Conservation (phyloP, 169 alveolate species). For the Cryptosporidium baileyi region DNA sequence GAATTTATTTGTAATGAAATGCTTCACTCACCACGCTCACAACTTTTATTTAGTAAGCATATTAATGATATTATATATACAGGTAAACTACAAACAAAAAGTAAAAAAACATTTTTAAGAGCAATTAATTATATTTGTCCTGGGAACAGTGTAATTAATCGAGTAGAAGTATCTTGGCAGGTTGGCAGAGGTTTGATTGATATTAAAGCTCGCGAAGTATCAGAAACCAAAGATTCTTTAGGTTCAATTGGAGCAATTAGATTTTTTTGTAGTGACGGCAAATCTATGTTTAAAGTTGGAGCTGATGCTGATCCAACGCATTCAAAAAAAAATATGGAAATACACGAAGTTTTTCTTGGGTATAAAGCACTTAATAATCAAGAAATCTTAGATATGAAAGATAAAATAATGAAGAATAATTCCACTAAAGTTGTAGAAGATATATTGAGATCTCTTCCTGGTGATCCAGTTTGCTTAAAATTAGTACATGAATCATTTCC, state of each 20-base stretch:
- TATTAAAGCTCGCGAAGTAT: not conserved
- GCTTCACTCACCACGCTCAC: conserved; percentile 62
- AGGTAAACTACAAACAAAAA: conserved; percentile 29
- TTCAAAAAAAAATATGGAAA: conserved; percentile 15
- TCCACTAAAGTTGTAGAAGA: conserved; percentile 37
- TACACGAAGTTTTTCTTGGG: conserved; percentile 32
- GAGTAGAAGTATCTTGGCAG: conserved; percentile 62
- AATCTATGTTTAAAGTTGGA: conserved; percentile 46
- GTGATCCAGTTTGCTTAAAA: conserved; percentile 41
- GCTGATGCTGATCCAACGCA: conserved; percentile 61
- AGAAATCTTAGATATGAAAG: not conserved
- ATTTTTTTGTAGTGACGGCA: conserved; percentile 63
- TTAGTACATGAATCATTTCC: conserved; percentile 59
- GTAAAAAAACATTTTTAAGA: conserved; percentile 51
- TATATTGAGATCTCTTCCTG: conserved; percentile 40
- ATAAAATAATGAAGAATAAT: not conserved
- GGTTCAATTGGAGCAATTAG: conserved; percentile 65
- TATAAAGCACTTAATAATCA: conserved; percentile 20
- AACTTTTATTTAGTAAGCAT: conserved; percentile 36
- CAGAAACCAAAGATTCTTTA: not conserved
- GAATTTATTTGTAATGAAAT: conserved; percentile 33
- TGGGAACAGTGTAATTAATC: conserved; percentile 43
- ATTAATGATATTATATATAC: conserved; percentile 24
- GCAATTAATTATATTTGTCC: conserved; percentile 49
- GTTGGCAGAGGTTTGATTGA: not conserved